A percentile compares a stretch with the other conserved stretches of the same genome.
phyloP scores from a whole-genome alignment of 352 stramenopile species.

The Thraustochytrium striatum region DNA sequence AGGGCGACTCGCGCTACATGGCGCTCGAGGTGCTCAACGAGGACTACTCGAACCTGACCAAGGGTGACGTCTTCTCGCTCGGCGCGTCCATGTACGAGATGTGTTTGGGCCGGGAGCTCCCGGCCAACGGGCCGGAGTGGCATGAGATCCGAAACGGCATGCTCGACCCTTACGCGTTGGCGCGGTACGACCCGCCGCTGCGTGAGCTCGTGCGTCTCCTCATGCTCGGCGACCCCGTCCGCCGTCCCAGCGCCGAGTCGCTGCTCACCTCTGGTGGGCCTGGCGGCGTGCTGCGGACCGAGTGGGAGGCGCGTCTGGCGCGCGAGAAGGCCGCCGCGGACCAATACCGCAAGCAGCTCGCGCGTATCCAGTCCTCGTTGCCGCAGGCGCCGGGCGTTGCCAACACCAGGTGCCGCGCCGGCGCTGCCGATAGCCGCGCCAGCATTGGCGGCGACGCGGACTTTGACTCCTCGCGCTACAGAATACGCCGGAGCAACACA shows the following conservation, averaged over 20 bases:
- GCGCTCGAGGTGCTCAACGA: slow-evolving; percentile 43
- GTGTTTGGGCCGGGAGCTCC: slow-evolving; percentile 59
- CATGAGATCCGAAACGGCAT: slow-evolving; percentile 26
- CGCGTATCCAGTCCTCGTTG: slow-evolving; percentile 8
- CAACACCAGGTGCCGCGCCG: too few species aligned
- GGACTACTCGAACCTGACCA: slow-evolving; percentile 57
- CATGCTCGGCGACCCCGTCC: background rate
- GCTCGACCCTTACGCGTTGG: background rate
- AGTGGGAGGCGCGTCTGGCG: slow-evolving; percentile 12
- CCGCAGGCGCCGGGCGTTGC: too few species aligned
- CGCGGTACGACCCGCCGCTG: background rate
- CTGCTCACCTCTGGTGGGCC: slow-evolving; percentile 20
- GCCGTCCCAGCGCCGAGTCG: slow-evolving; percentile 8
- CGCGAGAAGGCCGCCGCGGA: slow-evolving; percentile 16
- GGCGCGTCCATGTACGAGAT: slow-evolving; percentile 75
- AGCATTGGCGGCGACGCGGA: too few species aligned
- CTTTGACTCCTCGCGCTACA: too few species aligned
- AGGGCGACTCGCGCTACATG: slow-evolving; percentile 50
- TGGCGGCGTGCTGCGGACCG: slow-evolving; percentile 16
- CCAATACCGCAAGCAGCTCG: slow-evolving; percentile 30
- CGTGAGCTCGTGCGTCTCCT: slow-evolving; percentile 23
- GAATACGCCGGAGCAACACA: too few species aligned
- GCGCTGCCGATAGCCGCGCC: too few species aligned
- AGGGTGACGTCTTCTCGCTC: slow-evolving; percentile 90
- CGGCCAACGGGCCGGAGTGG: slow-evolving; percentile 56